A percentile compares a stretch with the other conserved stretches of the same genome.
Evolutionary conservation across 2,329 filamentous ascomycete species (phyloP).

Genomic region (Blumeria hordei): DNA sequence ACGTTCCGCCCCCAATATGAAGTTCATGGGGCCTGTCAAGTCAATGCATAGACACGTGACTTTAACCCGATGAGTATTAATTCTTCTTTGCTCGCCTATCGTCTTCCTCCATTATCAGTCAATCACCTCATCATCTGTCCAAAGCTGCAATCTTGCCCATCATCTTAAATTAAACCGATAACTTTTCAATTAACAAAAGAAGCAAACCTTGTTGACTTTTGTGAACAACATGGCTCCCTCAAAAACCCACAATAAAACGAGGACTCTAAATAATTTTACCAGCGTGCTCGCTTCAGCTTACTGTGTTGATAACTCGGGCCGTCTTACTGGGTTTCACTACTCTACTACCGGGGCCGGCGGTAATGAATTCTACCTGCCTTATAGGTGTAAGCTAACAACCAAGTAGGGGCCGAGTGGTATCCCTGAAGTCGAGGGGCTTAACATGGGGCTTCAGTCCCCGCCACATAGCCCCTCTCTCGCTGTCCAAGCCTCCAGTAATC

Average conservation of each 20-base stretch:
- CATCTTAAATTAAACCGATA: too few species aligned
- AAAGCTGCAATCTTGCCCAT: too few species aligned
- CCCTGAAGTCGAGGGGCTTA: slow-evolving; percentile 53
- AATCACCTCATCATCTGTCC: too few species aligned
- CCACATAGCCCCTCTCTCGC: slow-evolving; percentile 76
- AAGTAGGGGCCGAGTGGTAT: slow-evolving; percentile 65
- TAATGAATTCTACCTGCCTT: slow-evolving; percentile 15
- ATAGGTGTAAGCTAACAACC: slow-evolving; percentile 6
- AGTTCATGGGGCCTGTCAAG: too few species aligned
- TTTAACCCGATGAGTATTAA: too few species aligned
- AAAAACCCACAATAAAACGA: not conserved
- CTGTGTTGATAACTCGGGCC: slow-evolving; percentile 48
- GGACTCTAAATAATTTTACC: not conserved
- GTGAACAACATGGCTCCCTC: not conserved
- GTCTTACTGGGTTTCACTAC: slow-evolving; percentile 73
- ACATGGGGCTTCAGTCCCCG: slow-evolving; percentile 64
- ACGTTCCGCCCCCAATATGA: too few species aligned
- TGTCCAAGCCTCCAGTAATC: slow-evolving; percentile 42
- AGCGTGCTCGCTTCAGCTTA: slow-evolving; percentile 57
- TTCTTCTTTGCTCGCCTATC: too few species aligned
- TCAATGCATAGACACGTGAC: too few species aligned
- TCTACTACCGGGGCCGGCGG: slow-evolving; percentile 76
- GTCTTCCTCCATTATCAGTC: too few species aligned
- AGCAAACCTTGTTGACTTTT: too few species aligned
- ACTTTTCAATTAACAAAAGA: too few species aligned